These are phyloP conservation scores for Hypholoma fasciculare DNA, from an alignment of 768 basidiomycete species.

Conservation along the genomic window DNA sequence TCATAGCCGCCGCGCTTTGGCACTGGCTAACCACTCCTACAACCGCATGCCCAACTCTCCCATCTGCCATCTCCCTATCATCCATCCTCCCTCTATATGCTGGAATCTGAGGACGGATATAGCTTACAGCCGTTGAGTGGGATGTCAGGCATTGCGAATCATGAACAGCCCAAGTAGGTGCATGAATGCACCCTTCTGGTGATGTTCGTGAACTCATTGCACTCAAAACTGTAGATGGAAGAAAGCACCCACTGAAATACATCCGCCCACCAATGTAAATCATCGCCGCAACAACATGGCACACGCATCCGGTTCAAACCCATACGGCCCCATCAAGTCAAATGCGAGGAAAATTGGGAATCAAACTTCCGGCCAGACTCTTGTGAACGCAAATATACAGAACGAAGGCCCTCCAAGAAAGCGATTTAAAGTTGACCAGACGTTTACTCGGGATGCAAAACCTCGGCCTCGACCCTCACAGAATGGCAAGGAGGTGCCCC, in stretches of 20 bases:
- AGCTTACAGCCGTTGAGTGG: no score
- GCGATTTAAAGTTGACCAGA: background rate
- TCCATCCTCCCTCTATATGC: no score
- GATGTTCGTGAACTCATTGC: background rate
- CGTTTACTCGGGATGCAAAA: background rate
- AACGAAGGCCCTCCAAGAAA: background rate
- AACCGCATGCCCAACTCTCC: background rate
- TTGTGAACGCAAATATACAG: background rate
- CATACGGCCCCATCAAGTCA: background rate
- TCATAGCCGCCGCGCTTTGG: no score
- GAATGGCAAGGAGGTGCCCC: background rate
- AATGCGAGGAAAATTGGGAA: slow-evolving; percentile 4
- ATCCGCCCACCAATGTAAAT: background rate
- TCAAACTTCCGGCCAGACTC: slow-evolving; percentile 4
- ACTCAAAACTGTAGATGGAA: slow-evolving; percentile 12
- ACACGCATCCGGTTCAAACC: background rate
- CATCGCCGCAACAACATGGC: background rate
- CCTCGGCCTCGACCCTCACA: background rate
- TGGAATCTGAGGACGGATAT: no score
- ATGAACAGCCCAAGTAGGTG: no score
- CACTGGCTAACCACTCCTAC: background rate
- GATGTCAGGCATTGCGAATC: no score
- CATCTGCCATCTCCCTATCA: no score
- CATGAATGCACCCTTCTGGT: background rate
- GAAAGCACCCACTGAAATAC: slow-evolving; percentile 12